Evolutionary conservation across 345 rosid genomes (phyloP).

Genomic region (Citrus cavaleriei): DNA sequence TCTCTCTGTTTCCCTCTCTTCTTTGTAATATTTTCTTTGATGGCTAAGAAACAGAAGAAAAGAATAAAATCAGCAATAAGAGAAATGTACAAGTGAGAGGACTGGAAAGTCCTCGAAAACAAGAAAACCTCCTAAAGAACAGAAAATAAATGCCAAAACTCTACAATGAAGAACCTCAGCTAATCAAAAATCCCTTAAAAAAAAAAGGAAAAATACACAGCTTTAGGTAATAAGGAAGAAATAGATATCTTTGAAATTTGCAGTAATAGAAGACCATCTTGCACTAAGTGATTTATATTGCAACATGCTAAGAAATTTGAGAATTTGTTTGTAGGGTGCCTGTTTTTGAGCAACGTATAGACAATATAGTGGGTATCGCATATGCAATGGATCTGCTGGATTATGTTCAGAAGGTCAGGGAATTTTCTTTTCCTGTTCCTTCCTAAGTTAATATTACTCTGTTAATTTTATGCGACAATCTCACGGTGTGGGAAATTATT

Average conservation of each 20-base stretch:
- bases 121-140: not conserved
- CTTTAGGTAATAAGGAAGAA: not conserved
- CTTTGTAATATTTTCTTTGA: no score
- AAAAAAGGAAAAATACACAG: not conserved
- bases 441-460: conserved; percentile 11
- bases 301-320: conserved; percentile 18
- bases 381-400: conserved; percentile 98
- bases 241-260: not conserved
- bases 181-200: not conserved
- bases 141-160: not conserved
- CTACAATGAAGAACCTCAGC: not conserved
- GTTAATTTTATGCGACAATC: conserved; percentile 31
- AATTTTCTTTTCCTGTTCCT: conserved; percentile 18
- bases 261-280: not conserved
- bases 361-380: conserved; percentile 93
- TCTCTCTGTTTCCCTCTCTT: no score
- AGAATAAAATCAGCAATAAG: not conserved
- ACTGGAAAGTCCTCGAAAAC: not conserved
- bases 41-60: not conserved
- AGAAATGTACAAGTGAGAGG: not conserved
- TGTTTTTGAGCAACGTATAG: conserved; percentile 98
- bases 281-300: conserved; percentile 5
- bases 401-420: conserved; percentile 80
- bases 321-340: conserved; percentile 66
- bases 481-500: conserved; percentile 40